A percentile compares a stretch with the other conserved stretches of the same genome.
Evolutionary conservation across 352 stramenopile species (phyloP).

Genomic region (Pythium angustatum): DNA sequence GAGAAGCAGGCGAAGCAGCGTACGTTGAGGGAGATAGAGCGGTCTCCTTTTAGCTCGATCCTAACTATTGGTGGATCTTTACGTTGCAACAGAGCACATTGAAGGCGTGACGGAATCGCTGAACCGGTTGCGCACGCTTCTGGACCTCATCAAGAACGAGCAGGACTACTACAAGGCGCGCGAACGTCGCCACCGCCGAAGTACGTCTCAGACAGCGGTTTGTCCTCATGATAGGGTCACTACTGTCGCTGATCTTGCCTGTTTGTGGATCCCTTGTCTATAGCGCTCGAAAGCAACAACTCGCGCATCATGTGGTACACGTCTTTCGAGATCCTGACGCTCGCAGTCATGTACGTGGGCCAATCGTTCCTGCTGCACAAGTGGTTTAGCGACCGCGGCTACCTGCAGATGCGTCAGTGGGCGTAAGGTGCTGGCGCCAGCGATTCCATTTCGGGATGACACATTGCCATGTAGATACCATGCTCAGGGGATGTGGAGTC

Average conservation of each 20-base stretch:
- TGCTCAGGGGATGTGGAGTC: too few species aligned
- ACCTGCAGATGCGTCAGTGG: conserved; percentile 71
- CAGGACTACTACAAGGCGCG: conserved; percentile 76
- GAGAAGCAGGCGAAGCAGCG: conserved; percentile 65
- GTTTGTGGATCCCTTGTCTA: too few species aligned
- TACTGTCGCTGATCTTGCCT: too few species aligned
- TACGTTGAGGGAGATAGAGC: too few species aligned
- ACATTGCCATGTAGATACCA: too few species aligned
- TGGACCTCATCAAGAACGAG: conserved; percentile 76
- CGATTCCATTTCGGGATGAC: too few species aligned
- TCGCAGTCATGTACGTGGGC: conserved; percentile 68
- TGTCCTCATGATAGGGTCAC: too few species aligned
- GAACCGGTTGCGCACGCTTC: conserved; percentile 53
- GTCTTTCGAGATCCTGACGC: conserved; percentile 58
- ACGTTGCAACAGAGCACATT: conserved; percentile 56
- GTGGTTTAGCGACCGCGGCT: conserved; percentile 82
- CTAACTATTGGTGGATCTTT: too few species aligned
- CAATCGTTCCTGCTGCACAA: conserved; percentile 84
- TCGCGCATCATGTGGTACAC: conserved; percentile 82
- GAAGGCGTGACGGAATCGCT: conserved; percentile 65
- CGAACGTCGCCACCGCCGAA: conserved; percentile 71
- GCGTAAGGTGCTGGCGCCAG: conserved; percentile 41
- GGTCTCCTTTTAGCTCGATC: too few species aligned
- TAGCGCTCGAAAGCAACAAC: conserved; percentile 79
- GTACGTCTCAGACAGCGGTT: conserved; percentile 34